Conservation (phyloP, 805 yeast genomes). For the Candida ficus region DNA sequence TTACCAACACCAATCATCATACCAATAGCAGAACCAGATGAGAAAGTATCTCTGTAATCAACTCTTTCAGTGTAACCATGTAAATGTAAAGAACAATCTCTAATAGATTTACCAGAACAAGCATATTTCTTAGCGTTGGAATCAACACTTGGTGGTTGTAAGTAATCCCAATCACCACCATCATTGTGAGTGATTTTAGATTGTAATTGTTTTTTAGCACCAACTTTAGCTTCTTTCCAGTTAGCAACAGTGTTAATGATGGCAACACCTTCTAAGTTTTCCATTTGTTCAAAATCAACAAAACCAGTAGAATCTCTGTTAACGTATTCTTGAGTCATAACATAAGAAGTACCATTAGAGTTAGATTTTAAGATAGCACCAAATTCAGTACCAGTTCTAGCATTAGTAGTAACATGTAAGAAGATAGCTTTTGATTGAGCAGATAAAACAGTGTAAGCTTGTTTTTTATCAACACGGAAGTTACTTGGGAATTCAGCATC, state of each 20-base stretch:
- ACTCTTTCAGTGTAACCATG: constrained; percentile 88
- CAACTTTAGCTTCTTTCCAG: constrained; percentile 37
- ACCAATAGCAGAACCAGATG: constrained; percentile 88
- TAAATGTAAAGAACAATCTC: constrained; percentile 72
- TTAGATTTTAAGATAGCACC: constrained; percentile 87
- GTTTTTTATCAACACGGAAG: constrained; percentile 52
- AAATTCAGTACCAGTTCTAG: constrained; percentile 45
- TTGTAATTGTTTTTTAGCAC: constrained; percentile 52
- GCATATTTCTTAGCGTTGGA: constrained; percentile 50
- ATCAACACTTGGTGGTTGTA: constrained; percentile 66
- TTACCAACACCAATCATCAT: constrained; percentile 89
- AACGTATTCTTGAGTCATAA: constrained; percentile 59
- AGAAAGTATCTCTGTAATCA: constrained; percentile 79
- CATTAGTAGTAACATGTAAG: constrained; percentile 72
- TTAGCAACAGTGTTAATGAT: constrained; percentile 67
- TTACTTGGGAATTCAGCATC: constrained; percentile 73
- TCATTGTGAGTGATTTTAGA: constrained; percentile 82
- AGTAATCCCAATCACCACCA: constrained; percentile 79
- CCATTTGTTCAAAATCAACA: constrained; percentile 85
- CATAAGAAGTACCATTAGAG: constrained; percentile 86
- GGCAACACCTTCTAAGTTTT: constrained; percentile 80
- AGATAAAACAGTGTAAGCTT: constrained; percentile 76
- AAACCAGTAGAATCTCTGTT: constrained; percentile 70
- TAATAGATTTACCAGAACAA: constrained; percentile 47
- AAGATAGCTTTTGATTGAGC: constrained; percentile 68